Base-by-base conservation (phyloP, 331 rosid species). In the Phaseolus coccineus region DNA sequence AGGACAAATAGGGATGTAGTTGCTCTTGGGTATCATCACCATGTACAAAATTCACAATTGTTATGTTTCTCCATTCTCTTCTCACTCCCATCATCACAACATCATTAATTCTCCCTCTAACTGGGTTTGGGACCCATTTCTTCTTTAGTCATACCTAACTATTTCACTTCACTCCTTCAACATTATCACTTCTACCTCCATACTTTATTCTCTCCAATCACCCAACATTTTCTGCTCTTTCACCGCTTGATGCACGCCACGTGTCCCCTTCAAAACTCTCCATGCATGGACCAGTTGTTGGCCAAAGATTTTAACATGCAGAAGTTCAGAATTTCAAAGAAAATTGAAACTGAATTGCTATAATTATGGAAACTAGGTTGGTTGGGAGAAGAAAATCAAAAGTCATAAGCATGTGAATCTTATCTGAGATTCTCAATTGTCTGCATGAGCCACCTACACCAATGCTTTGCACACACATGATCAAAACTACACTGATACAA, bases 371-470 rank as follows among this genome's bases (percentile, higher is more conserved):
- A 7, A 42, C 1, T 13, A 15, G 42, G 25, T 14, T 39, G 2
- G 24, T 27, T 6, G 30, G 53, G 15, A 1, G 25, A 2, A 0
- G 25, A 4, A 40, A 4, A 8, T 12, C 4, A 22, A 33, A 58
- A 80, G 22, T n/a, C 22, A 51, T 6, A 33, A 27, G 2, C 53
- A 39, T 14, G 35, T 53, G 64, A 56, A 51, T 46, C 61, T 7
- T 28, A 28, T 51, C 12, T 6, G 3, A 64, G 61, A 61, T 14
- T 47, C 53, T 19, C 16, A 30, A 57, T 67, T 27, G 19, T 42
- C n/a, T 61, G 73, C 73, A 64, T 80, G 83, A 80, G 55, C 57
- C 42, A 37, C 77, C 77, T 25, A 30, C 24, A 28, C 61, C 44
- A 14, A 44, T 42, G 58, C 13, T 16, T n/a, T 5, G 13, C 58